These are phyloP conservation scores for Hygrophila difformis DNA, from an alignment of 257 asterid genomes.

Conservation along the genomic window DNA sequence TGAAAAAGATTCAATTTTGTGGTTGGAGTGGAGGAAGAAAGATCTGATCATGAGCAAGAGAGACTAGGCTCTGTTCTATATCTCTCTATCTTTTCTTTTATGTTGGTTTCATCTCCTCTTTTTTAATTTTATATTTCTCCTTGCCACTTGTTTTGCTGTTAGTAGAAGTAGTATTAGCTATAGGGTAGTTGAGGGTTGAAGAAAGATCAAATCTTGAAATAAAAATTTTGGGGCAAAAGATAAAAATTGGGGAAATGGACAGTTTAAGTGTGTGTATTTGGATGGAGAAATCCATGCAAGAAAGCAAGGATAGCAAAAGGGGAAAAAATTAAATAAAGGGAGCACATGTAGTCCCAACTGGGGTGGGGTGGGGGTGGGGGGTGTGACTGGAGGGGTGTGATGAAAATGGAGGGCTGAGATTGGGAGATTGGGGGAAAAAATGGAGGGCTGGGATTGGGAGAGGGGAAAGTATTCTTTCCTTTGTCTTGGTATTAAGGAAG, in stretches of 20 bases:
- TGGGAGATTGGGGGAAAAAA: too few species aligned
- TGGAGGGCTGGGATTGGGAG: too few species aligned
- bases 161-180: constrained; percentile 34
- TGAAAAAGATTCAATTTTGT: too few species aligned
- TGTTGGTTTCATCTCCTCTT: too few species aligned
- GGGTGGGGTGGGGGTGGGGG: constrained; percentile 5
- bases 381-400: too few species aligned
- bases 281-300: constrained; percentile 37
- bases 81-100: constrained; percentile 14
- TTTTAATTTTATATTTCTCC: too few species aligned
- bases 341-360: constrained; percentile 36
- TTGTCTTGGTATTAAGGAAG: constrained; percentile 30
- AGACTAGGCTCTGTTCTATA: constrained; percentile 6
- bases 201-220: constrained; percentile 24
- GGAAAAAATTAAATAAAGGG: constrained; percentile 8
- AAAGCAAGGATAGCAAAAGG: constrained; percentile 22
- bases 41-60: constrained; percentile 10
- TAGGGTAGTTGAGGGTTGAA: constrained; percentile 38
- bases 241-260: background rate
- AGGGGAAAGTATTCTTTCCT: constrained; percentile 16
- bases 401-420: too few species aligned
- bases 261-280: constrained; percentile 15
- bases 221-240: background rate
- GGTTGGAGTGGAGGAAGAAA: too few species aligned
- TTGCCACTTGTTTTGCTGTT: constrained; percentile 18